phyloP scores from a whole-genome alignment of 345 rosid species.

The Streptanthus diversifolius region DNA sequence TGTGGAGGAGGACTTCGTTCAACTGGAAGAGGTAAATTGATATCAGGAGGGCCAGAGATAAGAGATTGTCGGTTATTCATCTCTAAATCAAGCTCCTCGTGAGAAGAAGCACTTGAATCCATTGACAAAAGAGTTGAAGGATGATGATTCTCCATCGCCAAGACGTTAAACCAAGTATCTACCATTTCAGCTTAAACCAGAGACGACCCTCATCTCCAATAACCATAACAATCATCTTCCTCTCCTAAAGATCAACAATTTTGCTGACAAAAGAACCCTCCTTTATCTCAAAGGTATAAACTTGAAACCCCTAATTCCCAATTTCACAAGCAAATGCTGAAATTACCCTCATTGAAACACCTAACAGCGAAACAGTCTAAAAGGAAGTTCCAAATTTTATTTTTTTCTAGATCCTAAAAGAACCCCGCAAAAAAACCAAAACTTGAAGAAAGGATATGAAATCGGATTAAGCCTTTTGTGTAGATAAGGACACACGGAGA shows the following conservation, averaged over 20 bases:
- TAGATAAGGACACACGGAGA: background rate
- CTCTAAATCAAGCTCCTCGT: slow-evolving; percentile 85
- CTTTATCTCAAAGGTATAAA: background rate
- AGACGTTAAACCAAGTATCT: slow-evolving; percentile 56
- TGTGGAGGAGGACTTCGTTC: slow-evolving; percentile 82
- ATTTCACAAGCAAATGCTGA: slow-evolving; percentile 34
- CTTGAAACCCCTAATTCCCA: slow-evolving; percentile 46
- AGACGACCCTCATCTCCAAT: slow-evolving; percentile 36
- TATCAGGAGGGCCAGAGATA: slow-evolving; percentile 87
- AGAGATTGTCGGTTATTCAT: slow-evolving; percentile 69
- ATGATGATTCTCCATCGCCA: slow-evolving; percentile 86
- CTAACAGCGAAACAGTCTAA: background rate
- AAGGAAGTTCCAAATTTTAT: background rate
- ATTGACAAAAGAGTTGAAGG: slow-evolving; percentile 91
- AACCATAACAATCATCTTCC: slow-evolving; percentile 37
- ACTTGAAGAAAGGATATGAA: background rate
- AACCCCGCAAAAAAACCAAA: background rate
- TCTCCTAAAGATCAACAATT: background rate
- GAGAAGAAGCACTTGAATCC: slow-evolving; percentile 91
- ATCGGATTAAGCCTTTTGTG: slow-evolving; percentile 14
- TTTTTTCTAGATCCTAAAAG: background rate
- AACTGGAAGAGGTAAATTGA: slow-evolving; percentile 80
- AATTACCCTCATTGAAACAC: slow-evolving; percentile 31
- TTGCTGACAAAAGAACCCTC: background rate
- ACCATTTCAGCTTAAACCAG: slow-evolving; percentile 43